Conservation (phyloP, 768 basidiomycete genomes). For the Tulasnella sp. region DNA sequence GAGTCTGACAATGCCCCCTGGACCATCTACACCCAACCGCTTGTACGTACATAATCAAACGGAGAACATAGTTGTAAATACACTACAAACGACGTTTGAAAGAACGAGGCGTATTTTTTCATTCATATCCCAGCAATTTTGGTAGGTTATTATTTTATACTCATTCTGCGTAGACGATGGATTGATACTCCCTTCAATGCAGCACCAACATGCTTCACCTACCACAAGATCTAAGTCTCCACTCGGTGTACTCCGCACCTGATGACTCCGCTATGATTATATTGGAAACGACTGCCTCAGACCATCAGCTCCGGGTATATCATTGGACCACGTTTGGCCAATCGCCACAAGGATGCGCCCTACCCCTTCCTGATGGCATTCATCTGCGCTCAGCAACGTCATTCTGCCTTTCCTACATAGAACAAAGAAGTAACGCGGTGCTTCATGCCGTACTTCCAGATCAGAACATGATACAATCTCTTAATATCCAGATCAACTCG, state of each 20-base stretch:
- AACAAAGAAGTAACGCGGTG: constrained; percentile 32
- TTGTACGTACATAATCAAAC: too few relatives aligned
- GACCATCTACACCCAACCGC: too few relatives aligned
- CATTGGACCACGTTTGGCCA: constrained; percentile 49
- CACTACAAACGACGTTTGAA: constrained; percentile 29
- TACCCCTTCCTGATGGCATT: constrained; percentile 25
- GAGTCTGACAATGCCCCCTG: constrained; percentile 36
- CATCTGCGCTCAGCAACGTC: constrained; percentile 17
- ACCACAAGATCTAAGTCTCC: constrained; percentile 26
- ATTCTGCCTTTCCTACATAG: constrained; percentile 35
- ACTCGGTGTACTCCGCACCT: constrained; percentile 34
- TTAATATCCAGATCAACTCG: constrained; percentile 40
- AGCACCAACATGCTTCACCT: too few relatives aligned
- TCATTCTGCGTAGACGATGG: background rate
- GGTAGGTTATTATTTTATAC: constrained; percentile 27
- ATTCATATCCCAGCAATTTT: constrained; percentile 38
- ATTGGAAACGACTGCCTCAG: constrained; percentile 16
- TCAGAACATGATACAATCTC: constrained; percentile 28
- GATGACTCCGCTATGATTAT: constrained; percentile 42
- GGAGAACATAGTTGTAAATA: constrained; percentile 14
- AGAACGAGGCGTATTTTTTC: constrained; percentile 40
- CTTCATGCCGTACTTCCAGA: constrained; percentile 31
- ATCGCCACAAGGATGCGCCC: constrained; percentile 28
- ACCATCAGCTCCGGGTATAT: constrained; percentile 29
- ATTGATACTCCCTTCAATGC: constrained; percentile 34